Evolutionary conservation across 179 eudicot species (phyloP), one percentile per base, ranked within the genome.

Genomic region (Heliamphora pulchella): DNA sequence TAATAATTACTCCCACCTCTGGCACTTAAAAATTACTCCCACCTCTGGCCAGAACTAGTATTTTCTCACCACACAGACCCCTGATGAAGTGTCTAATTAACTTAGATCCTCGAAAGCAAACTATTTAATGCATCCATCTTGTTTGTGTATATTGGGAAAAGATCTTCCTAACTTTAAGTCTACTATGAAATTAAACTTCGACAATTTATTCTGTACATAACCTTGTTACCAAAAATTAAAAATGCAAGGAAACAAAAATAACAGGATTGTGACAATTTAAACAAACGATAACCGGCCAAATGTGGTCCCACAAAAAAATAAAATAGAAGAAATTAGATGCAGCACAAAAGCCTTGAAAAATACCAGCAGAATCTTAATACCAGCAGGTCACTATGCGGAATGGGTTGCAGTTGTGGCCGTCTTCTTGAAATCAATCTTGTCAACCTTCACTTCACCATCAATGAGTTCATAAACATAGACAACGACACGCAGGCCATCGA

Each of bases 391-490:
- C 8, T 67, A 65, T 0, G 51, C n/a, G 39, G 4, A 39, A 59
- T 46, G 69, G n/a, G 71, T 61, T 68, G 83, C 69, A 13, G 87
- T 39, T 66, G 98, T 82, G 74, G 97, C 75, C 0, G 97, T 90
- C 87, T 94, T 96, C 93, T 96, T 96, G 80, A 93, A 96, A 89
- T 96, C 99, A 18, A 96, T 96, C 84, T 96, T 96, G 88, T 96
- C 99, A 48, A 96, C 99, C 91, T 96, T 96, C 70, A 96, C 99
- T 85, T 96, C 99, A 39, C 99, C 98, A 82, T 96, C 99, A 79
- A 96, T 96, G 79, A 96, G 98, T 86, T 96, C 99, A 81, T 96
- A 96, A 58, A 96, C 99, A 74, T 96, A 94, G 76, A 96, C 98
- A 58, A 96, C 98, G 43, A 96, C 99, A 75, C 99, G 94, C 3